phyloP scores from a whole-genome alignment of 1,139 yeast species.

The Yamadazyma membranifaciens region DNA sequence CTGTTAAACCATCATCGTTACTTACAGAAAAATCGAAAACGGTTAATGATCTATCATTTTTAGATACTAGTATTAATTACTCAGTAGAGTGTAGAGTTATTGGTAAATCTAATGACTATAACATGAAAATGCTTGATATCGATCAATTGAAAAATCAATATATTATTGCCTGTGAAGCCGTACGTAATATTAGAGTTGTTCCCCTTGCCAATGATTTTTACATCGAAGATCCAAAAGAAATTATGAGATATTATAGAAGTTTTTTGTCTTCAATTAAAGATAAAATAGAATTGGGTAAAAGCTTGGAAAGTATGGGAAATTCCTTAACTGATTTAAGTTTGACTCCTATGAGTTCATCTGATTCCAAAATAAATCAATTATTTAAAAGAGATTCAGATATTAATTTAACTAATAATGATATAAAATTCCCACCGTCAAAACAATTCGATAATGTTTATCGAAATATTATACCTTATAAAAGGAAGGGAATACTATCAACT shows the following conservation, averaged over 20 bases:
- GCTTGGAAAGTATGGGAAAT: constrained; percentile 14
- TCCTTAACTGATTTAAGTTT: constrained; percentile 11
- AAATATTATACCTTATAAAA: constrained; percentile 33
- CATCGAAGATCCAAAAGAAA: constrained; percentile 20
- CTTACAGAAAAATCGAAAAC: constrained; percentile 20
- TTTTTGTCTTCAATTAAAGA: constrained; percentile 31
- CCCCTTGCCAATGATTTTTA: constrained; percentile 28
- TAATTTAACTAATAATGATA: constrained; percentile 15
- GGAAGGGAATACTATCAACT: constrained; percentile 36
- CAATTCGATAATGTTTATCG: constrained; percentile 28
- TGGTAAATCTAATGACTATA: constrained; percentile 41
- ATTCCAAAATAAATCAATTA: constrained; percentile 33
- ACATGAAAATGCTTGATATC: constrained; percentile 7
- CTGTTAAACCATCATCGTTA: constrained; percentile 22
- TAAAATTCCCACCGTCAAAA: constrained; percentile 15
- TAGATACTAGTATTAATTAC: constrained; percentile 39
- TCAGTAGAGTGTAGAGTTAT: constrained; percentile 43
- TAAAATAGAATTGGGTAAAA: constrained; percentile 31
- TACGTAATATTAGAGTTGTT: constrained; percentile 35
- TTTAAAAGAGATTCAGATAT: constrained; percentile 18
- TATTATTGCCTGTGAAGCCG: constrained; percentile 36
- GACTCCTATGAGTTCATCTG: constrained; percentile 17
- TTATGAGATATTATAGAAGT: constrained; percentile 34
- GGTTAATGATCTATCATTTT: constrained; percentile 35
- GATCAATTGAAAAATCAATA: constrained; percentile 27